Percentiles rank a stretch among this genome's conserved stretches.
Conservation (phyloP, 1,284 basidiomycete species). For the Amylostereum chailletii region DNA sequence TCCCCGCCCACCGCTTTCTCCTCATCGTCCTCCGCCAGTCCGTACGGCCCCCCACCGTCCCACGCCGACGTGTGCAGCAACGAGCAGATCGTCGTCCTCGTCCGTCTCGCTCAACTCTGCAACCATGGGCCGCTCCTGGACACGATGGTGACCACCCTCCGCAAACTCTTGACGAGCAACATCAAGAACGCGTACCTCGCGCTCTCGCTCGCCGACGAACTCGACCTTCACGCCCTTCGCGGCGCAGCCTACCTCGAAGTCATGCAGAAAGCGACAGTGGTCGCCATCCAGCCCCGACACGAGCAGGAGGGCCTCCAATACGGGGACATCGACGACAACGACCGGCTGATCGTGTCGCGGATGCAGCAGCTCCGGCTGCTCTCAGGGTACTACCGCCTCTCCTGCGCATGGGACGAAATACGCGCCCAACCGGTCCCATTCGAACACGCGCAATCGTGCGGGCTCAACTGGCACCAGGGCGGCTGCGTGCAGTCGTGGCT, state of each 20-base stretch:
- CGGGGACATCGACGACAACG: constrained; percentile 27
- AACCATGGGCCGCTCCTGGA: constrained; percentile 45
- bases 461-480: constrained; percentile 59
- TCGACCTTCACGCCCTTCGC: constrained; percentile 43
- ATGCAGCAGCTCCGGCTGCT: constrained; percentile 54
- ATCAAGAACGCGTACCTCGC: constrained; percentile 58
- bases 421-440: constrained; percentile 45
- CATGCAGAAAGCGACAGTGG: constrained; percentile 48
- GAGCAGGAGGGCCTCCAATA: constrained; percentile 21
- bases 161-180: constrained; percentile 46
- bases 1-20: constrained; percentile 34
- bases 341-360: constrained; percentile 37
- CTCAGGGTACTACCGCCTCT: constrained; percentile 56
- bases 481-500: constrained; percentile 57
- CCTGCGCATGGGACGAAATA: constrained; percentile 51
- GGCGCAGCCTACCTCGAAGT: constrained; percentile 63
- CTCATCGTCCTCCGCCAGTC: constrained; percentile 24
- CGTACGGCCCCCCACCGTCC: constrained; percentile 21
- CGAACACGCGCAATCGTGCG: constrained; percentile 51
- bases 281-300: constrained; percentile 20
- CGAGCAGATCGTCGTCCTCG: constrained; percentile 38
- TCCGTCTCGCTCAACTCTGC: constrained; percentile 58
- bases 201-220: constrained; percentile 60
- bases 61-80: constrained; percentile 7
- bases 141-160: constrained; percentile 48